These are phyloP conservation scores for Rhamnella rubrinervis DNA, from an alignment of 331 rosid genomes.

Conservation along the genomic window DNA sequence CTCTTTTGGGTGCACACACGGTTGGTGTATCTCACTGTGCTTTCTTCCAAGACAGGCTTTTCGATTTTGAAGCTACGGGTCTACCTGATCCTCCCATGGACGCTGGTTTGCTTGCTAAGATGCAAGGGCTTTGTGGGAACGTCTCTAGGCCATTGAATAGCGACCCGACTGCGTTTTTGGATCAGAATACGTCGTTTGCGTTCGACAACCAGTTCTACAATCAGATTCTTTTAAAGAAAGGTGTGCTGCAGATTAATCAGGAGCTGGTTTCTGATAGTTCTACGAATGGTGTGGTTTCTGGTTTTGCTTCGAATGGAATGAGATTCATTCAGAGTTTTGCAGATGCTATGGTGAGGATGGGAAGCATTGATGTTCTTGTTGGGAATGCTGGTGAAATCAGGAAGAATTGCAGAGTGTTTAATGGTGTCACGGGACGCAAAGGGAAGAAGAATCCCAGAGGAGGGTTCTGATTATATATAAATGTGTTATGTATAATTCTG, in stretches of 20 bases:
- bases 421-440: not conserved
- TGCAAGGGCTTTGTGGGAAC: conserved; percentile 23
- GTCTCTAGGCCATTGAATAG: not conserved
- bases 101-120: conserved; percentile 26
- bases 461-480: not conserved
- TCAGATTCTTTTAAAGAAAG: conserved; percentile 29
- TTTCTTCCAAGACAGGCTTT: conserved; percentile 33
- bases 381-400: conserved; percentile 43
- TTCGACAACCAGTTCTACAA: conserved; percentile 43
- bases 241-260: conserved; percentile 45
- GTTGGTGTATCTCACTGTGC: conserved; percentile 45
- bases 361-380: conserved; percentile 26
- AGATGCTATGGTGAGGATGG: conserved; percentile 42
- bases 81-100: conserved; percentile 38
- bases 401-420: conserved; percentile 44
- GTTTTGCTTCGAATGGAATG: conserved; percentile 24
- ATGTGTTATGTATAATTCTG: too few relatives aligned
- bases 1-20: conserved; percentile 57
- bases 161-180: conserved; percentile 32
- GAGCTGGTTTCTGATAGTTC: conserved; percentile 36
- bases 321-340: conserved; percentile 32
- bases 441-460: not conserved
- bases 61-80: conserved; percentile 18
- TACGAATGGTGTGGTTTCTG: conserved; percentile 19
- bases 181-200: conserved; percentile 34